A percentile compares a stretch with the other conserved stretches of the same genome.
Evolutionary conservation across 306 rosid genomes (phyloP).

Genomic region (Lathyrus sativus): DNA sequence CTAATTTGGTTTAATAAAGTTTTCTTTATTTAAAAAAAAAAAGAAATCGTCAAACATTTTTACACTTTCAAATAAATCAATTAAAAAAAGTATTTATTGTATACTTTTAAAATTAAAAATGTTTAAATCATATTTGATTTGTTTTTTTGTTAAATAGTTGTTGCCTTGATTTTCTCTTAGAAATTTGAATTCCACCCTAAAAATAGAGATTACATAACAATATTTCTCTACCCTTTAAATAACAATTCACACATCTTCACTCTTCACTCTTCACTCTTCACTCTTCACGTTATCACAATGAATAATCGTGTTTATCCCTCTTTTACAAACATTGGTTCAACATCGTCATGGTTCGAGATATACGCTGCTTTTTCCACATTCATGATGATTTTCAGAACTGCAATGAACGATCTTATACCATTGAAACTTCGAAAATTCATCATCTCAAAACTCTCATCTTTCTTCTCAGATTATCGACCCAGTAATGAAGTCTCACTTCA

Average conservation of each 20-base stretch:
- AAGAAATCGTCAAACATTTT: no score
- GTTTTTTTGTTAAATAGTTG: no score
- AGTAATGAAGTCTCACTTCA: conserved; percentile 22
- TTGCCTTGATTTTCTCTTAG: no score
- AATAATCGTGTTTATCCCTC: not conserved
- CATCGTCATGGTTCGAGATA: conserved; percentile 50
- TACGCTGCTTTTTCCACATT: conserved; percentile 46
- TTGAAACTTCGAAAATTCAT: conserved; percentile 4
- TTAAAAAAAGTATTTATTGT: no score
- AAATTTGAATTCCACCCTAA: no score
- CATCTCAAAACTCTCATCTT: not conserved
- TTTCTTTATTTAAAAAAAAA: no score
- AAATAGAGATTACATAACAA: no score
- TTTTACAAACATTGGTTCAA: conserved; percentile 3
- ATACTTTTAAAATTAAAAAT: no score
- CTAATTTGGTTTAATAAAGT: no score
- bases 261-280: not conserved
- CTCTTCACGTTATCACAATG: not conserved
- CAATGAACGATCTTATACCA: conserved; percentile 45
- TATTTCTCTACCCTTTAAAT: not conserved
- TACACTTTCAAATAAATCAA: no score
- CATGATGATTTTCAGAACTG: conserved; percentile 41
- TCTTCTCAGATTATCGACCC: not conserved
- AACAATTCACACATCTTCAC: not conserved
- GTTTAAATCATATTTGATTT: no score